A percentile compares a stretch with the other conserved stretches of the same genome.
Conservation (phyloP, 345 rosid species). For the Streptanthus diversifolius region DNA sequence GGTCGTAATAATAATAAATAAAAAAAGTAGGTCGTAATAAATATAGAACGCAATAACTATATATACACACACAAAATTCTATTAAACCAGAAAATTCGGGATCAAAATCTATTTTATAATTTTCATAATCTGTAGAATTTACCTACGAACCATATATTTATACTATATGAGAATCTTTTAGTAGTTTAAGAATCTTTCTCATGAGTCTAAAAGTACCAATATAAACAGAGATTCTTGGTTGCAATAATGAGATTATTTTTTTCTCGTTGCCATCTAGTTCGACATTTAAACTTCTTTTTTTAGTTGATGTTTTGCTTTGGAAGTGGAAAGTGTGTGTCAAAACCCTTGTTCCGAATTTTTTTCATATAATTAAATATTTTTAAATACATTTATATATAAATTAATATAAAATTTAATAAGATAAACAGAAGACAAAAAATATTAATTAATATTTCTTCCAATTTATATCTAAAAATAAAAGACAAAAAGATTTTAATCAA, state of each 20-base stretch:
- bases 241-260: not conserved
- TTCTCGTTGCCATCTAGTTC: not conserved
- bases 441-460: no score
- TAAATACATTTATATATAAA: no score
- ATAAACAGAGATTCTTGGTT: not conserved
- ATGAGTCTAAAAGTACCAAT: not conserved
- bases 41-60: not conserved
- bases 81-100: not conserved
- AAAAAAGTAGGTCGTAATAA: not conserved
- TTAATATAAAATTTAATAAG: no score
- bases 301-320: not conserved
- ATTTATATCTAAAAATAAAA: no score
- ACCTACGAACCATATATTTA: not conserved
- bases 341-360: no score
- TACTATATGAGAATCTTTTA: not conserved
- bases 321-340: constrained; percentile 4
- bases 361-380: no score
- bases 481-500: no score
- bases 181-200: not conserved
- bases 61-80: not conserved
- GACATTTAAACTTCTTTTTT: not conserved
- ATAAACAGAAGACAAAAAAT: no score
- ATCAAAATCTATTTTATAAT: not conserved
- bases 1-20: not conserved
- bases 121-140: not conserved